A percentile compares a stretch with the other conserved stretches of the same genome.
phyloP scores from a whole-genome alignment of 2,329 filamentous ascomycete species.

The Zymoseptoria tritici region DNA sequence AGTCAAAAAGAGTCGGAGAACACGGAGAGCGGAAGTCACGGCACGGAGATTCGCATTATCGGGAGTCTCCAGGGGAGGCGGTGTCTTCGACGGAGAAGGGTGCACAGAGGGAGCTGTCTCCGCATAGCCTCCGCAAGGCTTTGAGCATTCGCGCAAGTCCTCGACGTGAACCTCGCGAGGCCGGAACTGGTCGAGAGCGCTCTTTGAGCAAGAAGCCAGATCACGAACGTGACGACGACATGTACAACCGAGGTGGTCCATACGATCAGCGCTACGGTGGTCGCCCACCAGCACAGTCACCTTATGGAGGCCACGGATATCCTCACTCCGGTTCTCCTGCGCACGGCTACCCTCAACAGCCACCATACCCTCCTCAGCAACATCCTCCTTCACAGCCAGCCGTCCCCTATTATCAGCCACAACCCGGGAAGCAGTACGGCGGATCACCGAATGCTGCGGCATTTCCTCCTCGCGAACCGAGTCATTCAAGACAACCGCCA shows the following conservation, averaged over 20 bases:
- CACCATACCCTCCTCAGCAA: constrained; percentile 54
- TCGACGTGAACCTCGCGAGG: constrained; percentile 4
- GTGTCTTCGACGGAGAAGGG: constrained; percentile 4
- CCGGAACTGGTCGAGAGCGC: constrained; percentile 3
- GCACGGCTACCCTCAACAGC: constrained; percentile 44
- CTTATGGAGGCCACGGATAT: constrained; percentile 51
- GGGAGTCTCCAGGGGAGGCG: constrained; percentile 1
- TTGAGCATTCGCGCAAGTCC: constrained; percentile 13
- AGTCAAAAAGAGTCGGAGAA: constrained; percentile 1
- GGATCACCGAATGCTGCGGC: constrained; percentile 16
- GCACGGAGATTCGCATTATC: constrained; percentile 5
- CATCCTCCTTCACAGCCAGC: constrained; percentile 31
- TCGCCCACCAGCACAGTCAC: constrained; percentile 51
- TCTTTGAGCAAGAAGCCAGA: constrained; percentile 22
- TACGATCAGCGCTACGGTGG: constrained; percentile 24
- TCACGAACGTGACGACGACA: constrained; percentile 19
- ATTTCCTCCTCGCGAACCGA: constrained; percentile 17
- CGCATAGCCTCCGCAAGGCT: constrained; percentile 2
- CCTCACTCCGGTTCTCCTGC: constrained; percentile 35
- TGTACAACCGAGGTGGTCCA: constrained; percentile 26
- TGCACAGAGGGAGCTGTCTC: constrained; percentile 8
- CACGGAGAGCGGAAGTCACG: neutral
- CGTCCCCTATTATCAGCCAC: constrained; percentile 25
- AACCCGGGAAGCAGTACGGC: constrained; percentile 36
- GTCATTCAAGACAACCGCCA: constrained; percentile 11